Conservation (phyloP, 768 basidiomycete species). For the Tremella fuciformis region DNA sequence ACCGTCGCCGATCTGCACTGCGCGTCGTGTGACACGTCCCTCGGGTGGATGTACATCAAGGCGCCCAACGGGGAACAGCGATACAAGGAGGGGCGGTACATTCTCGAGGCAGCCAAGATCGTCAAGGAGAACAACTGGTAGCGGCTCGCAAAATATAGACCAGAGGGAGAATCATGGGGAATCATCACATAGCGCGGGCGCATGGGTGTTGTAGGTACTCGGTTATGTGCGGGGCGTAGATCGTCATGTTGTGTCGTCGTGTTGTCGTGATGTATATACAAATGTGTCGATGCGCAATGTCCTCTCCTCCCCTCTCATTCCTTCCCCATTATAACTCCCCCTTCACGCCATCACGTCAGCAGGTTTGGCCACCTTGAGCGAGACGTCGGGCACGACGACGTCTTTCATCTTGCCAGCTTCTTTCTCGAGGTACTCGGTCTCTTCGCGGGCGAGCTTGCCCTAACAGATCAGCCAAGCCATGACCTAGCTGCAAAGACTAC, state of each 20-base stretch:
- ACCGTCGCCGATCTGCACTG: conserved; percentile 48
- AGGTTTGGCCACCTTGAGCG: conserved; percentile 27
- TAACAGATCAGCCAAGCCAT: not conserved
- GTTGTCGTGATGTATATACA: conserved; percentile 5
- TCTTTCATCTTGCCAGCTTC: conserved; percentile 44
- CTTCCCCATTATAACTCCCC: not conserved
- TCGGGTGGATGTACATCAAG: conserved; percentile 51
- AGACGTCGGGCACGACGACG: conserved; percentile 21
- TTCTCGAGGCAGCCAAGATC: conserved; percentile 47
- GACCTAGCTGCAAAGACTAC: not conserved
- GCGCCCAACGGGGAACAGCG: conserved; percentile 47
- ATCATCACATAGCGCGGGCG: too few relatives aligned
- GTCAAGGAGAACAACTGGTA: conserved; percentile 52
- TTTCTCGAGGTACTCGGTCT: conserved; percentile 48
- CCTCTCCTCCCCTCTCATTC: not conserved
- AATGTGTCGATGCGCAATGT: not conserved
- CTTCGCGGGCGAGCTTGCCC: conserved; percentile 36
- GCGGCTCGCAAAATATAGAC: too few relatives aligned
- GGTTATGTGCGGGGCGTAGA: too few relatives aligned
- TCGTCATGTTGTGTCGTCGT: not conserved
- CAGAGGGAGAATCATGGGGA: too few relatives aligned
- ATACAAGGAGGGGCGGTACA: conserved; percentile 52
- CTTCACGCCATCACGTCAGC: conserved; percentile 6
- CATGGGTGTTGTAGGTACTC: too few relatives aligned
- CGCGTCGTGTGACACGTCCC: conserved; percentile 30